Evolutionary conservation across 1,284 basidiomycete species (phyloP), one percentile per base, ranked within the genome.

Genomic region (Ganoderma sinense): DNA sequence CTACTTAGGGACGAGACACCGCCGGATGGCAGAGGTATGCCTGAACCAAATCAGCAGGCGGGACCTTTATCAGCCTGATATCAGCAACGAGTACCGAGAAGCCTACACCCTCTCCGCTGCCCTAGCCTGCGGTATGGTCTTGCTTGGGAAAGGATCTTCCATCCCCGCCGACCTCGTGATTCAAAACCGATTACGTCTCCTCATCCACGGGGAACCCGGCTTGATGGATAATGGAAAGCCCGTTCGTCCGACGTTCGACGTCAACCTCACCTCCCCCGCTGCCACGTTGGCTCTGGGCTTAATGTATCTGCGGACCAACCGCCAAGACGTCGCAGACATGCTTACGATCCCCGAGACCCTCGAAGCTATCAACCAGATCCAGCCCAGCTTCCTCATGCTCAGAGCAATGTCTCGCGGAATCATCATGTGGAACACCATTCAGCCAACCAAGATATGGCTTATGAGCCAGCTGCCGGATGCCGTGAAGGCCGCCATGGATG

Each of bases 71-170:
- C 92, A 92, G 68, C 90, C 93, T 0, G 95, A 98, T 73, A 84
- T 93, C 48, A 94, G 90, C 75, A 92, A 91, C 72, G 94, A 96
- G 71, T 89, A 95, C 78, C 89, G 94, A 41, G 98, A 99, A 78
- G 92, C 96, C 0, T 99, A 99, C 79, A 94, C 96, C 0, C 91
- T 97, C 73, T 90, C 95, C 1, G 92, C 96, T 1, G 95, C 94
- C 4, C 87, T 98, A 56, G 91, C 94, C 0, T 98, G 98, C 77
- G 98, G 98, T 0, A 93, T 98, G 87, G 94, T 98, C 80, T 97
- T 98, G 92, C 88, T 99, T 6, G 97, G 95, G 8, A 93, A 91
- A 74, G 96, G 96, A 0, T 88, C 91, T 0, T 84, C 87, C 5
- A 89, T 91, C 62, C 93, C 93, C 2, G 94, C 94, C 1, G 95